These are phyloP conservation scores for Aspergillus unguis DNA, from an alignment of 2,329 filamentous ascomycete species.

Conservation along the genomic window DNA sequence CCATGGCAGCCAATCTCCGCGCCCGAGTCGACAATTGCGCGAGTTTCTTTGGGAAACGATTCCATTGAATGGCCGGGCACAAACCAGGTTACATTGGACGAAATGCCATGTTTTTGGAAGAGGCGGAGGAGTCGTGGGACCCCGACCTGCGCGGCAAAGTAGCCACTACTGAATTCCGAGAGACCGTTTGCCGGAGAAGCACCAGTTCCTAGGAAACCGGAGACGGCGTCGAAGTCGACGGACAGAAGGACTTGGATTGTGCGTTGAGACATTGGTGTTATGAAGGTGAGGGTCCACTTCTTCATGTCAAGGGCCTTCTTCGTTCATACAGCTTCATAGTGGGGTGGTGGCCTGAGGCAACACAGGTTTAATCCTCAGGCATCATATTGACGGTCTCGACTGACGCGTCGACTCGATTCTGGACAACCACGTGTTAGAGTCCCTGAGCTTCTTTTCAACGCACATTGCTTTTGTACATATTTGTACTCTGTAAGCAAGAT, in stretches of 20 bases:
- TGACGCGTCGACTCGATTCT: neutral
- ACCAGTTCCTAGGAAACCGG: slow-evolving; percentile 57
- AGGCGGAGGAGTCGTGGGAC: slow-evolving; percentile 55
- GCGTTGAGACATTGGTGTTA: neutral
- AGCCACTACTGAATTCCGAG: slow-evolving; percentile 53
- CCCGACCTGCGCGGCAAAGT: slow-evolving; percentile 57
- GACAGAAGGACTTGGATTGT: slow-evolving; percentile 33
- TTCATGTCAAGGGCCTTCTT: no score
- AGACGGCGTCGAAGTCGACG: slow-evolving; percentile 58
- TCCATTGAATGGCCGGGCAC: slow-evolving; percentile 59
- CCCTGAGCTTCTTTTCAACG: neutral
- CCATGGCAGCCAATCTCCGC: slow-evolving; percentile 54
- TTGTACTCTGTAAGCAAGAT: neutral
- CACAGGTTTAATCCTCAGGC: neutral
- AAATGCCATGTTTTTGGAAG: slow-evolving; percentile 51
- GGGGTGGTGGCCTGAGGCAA: no score
- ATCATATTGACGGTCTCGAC: neutral
- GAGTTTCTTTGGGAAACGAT: slow-evolving; percentile 53
- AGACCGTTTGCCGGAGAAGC: slow-evolving; percentile 51
- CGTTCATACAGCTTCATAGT: no score
- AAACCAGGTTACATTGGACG: slow-evolving; percentile 58
- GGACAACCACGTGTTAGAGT: neutral
- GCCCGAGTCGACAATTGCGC: slow-evolving; percentile 51
- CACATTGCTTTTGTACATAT: neutral
- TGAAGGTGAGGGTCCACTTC: no score